A percentile compares a stretch with the other conserved stretches of the same genome.
Conservation (phyloP, 2,329 filamentous ascomycete genomes). For the Colletotrichum ledebouriae region DNA sequence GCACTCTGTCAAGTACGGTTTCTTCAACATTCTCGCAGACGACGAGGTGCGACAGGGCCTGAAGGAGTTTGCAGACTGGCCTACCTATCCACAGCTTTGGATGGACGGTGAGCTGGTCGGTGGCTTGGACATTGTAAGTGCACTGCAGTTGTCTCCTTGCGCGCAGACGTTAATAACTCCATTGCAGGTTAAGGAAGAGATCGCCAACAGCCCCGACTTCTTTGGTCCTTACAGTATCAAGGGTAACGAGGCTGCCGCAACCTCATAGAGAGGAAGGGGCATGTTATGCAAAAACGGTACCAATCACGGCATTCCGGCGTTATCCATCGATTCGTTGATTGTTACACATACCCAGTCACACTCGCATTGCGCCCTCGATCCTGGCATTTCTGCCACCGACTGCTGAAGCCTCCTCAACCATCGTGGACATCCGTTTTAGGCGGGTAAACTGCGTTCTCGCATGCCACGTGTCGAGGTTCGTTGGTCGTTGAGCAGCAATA, state of each 20-base stretch:
- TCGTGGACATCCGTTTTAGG: no score
- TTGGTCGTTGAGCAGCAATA: no score
- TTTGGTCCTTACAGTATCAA: constrained; percentile 78
- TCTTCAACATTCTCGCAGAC: constrained; percentile 98
- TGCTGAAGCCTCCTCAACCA: no score
- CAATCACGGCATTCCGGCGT: constrained; percentile 3
- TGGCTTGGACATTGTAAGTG: constrained; percentile 92
- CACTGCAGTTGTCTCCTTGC: not conserved
- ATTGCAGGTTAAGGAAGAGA: constrained; percentile 88
- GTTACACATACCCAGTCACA: constrained; percentile 21
- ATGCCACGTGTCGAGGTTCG: no score
- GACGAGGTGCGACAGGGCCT: constrained; percentile 96
- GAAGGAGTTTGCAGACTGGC: constrained; percentile 99
- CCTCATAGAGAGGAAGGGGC: constrained; percentile 40
- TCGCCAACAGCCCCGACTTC: constrained; percentile 86
- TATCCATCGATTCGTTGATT: constrained; percentile 6
- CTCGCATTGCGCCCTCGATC: constrained; percentile 4
- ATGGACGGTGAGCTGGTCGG: constrained; percentile 91
- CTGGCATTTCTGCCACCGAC: no score
- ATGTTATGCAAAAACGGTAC: not conserved
- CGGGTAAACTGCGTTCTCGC: no score
- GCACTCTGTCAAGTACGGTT: constrained; percentile 93
- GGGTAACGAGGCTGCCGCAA: constrained; percentile 55
- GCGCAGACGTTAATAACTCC: constrained; percentile 16
- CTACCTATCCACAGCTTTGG: constrained; percentile 96